A percentile compares a stretch with the other conserved stretches of the same genome.
phyloP scores from a whole-genome alignment of 2,329 filamentous ascomycete species.

The Fonsecaea multimorphosa region DNA sequence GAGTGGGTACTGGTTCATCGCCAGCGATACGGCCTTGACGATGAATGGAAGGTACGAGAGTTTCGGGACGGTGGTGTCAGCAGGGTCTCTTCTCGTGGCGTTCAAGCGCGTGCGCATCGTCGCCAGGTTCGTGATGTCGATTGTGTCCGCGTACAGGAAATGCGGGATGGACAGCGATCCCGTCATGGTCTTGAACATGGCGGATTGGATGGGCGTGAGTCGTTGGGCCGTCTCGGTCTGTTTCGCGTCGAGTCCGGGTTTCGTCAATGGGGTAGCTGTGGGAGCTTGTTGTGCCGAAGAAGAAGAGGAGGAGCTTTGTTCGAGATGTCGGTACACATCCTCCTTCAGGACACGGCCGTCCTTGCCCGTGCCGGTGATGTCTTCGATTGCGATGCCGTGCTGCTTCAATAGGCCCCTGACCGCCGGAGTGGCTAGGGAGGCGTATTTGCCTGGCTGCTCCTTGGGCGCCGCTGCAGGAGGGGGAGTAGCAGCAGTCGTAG shows the following conservation, averaged over 20 bases:
- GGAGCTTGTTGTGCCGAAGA: constrained; percentile 1
- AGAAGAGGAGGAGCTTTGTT: constrained; percentile 49
- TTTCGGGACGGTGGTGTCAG: constrained; percentile 61
- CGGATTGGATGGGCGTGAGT: constrained; percentile 79
- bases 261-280: constrained; percentile 40
- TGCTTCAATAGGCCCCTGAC: constrained; percentile 88
- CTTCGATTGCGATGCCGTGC: constrained; percentile 74
- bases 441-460: constrained; percentile 61
- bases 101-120: constrained; percentile 77
- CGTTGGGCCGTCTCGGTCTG: constrained; percentile 72
- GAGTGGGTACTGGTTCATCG: constrained; percentile 79
- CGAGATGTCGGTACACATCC: constrained; percentile 77
- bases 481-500: background rate
- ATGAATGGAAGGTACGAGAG: constrained; percentile 93
- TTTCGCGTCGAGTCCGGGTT: constrained; percentile 49
- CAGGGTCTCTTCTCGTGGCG: constrained; percentile 54
- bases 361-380: constrained; percentile 83
- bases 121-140: constrained; percentile 79
- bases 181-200: constrained; percentile 99
- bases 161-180: constrained; percentile 88
- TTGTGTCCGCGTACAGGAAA: constrained; percentile 90
- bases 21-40: constrained; percentile 90
- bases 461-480: constrained; percentile 10
- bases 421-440: constrained; percentile 84
- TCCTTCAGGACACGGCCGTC: constrained; percentile 92